Evolutionary conservation across 2,329 filamentous ascomycete genomes (phyloP).

Genomic region (Rugonectria rugulosa): DNA sequence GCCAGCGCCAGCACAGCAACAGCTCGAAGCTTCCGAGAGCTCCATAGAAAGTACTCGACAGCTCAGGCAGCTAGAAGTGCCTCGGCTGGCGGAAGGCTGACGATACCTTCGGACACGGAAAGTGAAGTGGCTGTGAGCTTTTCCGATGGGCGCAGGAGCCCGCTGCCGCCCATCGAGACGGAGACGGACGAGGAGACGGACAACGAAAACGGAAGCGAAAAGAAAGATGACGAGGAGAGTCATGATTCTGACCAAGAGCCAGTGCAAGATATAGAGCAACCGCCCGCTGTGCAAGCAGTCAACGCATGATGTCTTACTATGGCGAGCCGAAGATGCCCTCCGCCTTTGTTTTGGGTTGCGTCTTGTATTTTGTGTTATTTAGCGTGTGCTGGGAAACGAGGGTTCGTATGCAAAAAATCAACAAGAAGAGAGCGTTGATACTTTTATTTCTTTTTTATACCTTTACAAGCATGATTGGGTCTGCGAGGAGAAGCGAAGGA

Average conservation of each 20-base stretch:
- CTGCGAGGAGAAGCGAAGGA: conserved; percentile 10
- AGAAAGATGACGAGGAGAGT: conserved; percentile 40
- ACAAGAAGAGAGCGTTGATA: conserved; percentile 15
- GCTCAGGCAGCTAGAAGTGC: conserved; percentile 55
- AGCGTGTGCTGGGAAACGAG: conserved; percentile 34
- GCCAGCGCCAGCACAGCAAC: conserved; percentile 73
- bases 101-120: conserved; percentile 63
- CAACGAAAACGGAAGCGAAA: conserved; percentile 10
- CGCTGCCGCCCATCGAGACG: conserved; percentile 60
- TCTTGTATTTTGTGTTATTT: conserved; percentile 35
- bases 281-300: conserved; percentile 44
- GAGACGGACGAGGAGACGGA: conserved; percentile 43
- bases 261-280: conserved; percentile 38
- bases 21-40: conserved; percentile 68
- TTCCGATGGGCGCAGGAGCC: conserved; percentile 65
- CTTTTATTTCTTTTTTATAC: neutral
- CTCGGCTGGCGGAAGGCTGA: conserved; percentile 51
- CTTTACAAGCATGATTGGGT: conserved; percentile 17
- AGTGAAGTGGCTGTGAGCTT: conserved; percentile 68
- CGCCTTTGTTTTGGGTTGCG: conserved; percentile 19
- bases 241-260: conserved; percentile 42
- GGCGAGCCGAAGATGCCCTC: conserved; percentile 5
- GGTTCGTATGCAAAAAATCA: conserved; percentile 8
- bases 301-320: conserved; percentile 40
- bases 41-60: conserved; percentile 67